These are phyloP conservation scores for Tolypocladium ovalisporum DNA, from an alignment of 2,329 filamentous ascomycete genomes.

Conservation along the genomic window DNA sequence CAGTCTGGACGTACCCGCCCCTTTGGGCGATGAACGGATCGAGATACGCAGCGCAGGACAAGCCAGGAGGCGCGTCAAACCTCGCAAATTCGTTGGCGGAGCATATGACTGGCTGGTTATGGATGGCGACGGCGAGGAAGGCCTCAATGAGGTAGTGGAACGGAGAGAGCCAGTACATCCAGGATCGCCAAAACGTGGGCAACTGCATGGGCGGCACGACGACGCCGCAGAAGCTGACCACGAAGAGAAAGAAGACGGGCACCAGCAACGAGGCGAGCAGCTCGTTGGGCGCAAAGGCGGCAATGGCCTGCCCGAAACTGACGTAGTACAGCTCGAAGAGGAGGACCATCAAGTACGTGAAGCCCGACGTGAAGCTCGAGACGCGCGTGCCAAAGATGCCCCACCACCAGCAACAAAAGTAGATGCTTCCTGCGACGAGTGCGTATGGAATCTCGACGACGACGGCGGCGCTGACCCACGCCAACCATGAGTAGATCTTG, in stretches of 20 bases:
- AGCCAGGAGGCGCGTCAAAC: conserved; percentile 47
- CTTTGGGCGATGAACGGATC: conserved; percentile 36
- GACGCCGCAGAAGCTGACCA: conserved; percentile 60
- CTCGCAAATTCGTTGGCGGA: conserved; percentile 44
- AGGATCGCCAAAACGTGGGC: conserved; percentile 51
- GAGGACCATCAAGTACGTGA: conserved; percentile 52
- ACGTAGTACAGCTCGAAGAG: conserved; percentile 57
- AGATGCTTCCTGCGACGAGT: conserved; percentile 46
- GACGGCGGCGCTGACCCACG: conserved; percentile 55
- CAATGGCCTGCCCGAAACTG: conserved; percentile 57
- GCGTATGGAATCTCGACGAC: conserved; percentile 62
- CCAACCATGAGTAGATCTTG: conserved; percentile 70
- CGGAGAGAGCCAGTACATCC: conserved; percentile 58
- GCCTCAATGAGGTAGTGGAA: conserved; percentile 58
- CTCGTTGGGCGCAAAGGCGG: conserved; percentile 54
- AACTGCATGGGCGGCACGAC: conserved; percentile 50
- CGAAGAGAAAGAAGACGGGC: conserved; percentile 59
- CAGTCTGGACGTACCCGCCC: conserved; percentile 50
- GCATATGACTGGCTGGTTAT: conserved; percentile 45
- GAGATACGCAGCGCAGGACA: conserved; percentile 51
- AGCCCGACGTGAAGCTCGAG: conserved; percentile 46
- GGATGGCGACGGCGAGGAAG: conserved; percentile 43
- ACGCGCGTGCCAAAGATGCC: conserved; percentile 36
- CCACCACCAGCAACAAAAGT: conserved; percentile 45
- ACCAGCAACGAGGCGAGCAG: conserved; percentile 55